Evolutionary conservation across 2,329 filamentous ascomycete genomes (phyloP).

Genomic region (Harringtonia aguacate): DNA sequence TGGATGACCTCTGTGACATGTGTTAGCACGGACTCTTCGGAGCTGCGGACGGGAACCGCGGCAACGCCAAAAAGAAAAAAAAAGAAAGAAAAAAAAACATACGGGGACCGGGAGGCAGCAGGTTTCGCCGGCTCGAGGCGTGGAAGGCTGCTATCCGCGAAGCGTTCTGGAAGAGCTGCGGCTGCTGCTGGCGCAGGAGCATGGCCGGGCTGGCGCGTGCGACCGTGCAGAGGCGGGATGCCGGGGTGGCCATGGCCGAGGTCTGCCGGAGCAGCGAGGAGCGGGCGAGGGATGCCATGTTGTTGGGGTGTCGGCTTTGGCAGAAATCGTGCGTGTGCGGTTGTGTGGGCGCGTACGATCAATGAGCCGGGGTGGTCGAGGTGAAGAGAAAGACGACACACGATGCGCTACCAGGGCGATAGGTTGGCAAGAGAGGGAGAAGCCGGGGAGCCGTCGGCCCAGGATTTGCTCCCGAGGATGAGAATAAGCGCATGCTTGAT

Average conservation of each 20-base stretch:
- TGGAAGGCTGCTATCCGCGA: slow-evolving; percentile 72
- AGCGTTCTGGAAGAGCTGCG: slow-evolving; percentile 21
- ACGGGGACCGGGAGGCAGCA: slow-evolving; percentile 82
- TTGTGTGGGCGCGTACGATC: too few species aligned
- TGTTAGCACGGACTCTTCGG: slow-evolving; percentile 1
- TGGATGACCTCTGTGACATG: slow-evolving; percentile 53
- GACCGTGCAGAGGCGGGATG: slow-evolving; percentile 13
- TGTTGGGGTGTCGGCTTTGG: not conserved
- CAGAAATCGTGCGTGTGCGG: too few species aligned
- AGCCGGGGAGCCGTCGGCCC: slow-evolving; percentile 10
- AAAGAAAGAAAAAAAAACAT: slow-evolving; percentile 26
- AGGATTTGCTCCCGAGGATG: slow-evolving; percentile 12
- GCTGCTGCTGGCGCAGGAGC: slow-evolving; percentile 14
- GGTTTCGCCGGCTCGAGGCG: slow-evolving; percentile 61
- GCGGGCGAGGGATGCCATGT: slow-evolving; percentile 47
- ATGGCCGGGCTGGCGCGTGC: slow-evolving; percentile 13
- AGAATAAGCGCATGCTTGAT: slow-evolving; percentile 13
- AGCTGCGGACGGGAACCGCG: too few species aligned
- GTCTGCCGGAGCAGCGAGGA: slow-evolving; percentile 45
- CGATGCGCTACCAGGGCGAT: not conserved
- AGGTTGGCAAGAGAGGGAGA: slow-evolving; percentile 3
- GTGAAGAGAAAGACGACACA: not conserved
- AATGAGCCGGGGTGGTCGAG: not conserved
- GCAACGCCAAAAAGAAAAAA: not conserved
- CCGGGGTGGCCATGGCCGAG: slow-evolving; percentile 26